These are phyloP conservation scores for Hymenoscyphus scutula DNA, from an alignment of 2,329 filamentous ascomycete species.

Conservation along the genomic window DNA sequence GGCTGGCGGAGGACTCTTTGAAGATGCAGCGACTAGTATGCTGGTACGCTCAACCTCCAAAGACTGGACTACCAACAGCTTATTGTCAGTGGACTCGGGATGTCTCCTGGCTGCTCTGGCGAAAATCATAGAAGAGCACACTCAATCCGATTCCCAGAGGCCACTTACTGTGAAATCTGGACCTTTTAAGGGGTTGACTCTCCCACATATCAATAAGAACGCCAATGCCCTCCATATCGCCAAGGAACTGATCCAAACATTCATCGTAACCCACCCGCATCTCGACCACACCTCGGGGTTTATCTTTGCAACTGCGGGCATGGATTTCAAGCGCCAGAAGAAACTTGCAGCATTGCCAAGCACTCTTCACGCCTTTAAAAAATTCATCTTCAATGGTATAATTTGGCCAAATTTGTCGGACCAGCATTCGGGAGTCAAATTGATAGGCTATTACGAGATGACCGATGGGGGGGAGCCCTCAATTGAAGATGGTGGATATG, in stretches of 20 bases:
- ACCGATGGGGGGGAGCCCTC: conserved; percentile 85
- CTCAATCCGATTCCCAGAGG: conserved; percentile 38
- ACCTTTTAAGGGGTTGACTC: conserved; percentile 75
- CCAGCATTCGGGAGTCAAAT: conserved; percentile 88
- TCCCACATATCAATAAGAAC: conserved; percentile 63
- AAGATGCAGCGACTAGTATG: conserved; percentile 86
- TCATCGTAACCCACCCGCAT: conserved; percentile 95
- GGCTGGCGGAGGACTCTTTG: conserved; percentile 86
- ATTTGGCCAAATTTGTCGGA: conserved; percentile 98
- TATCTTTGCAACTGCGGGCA: conserved; percentile 86
- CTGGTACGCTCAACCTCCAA: conserved; percentile 78
- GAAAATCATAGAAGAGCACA: conserved; percentile 56
- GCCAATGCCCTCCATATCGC: conserved; percentile 83
- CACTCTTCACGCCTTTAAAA: conserved; percentile 90
- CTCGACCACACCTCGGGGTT: conserved; percentile 91
- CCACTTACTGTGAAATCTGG: conserved; percentile 60
- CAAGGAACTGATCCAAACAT: conserved; percentile 76
- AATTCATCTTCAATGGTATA: conserved; percentile 94
- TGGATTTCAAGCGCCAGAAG: conserved; percentile 79
- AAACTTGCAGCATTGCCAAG: conserved; percentile 80
- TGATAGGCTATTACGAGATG: conserved; percentile 86
- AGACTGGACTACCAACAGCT: conserved; percentile 76
- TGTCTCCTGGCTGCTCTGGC: conserved; percentile 84
- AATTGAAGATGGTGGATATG: conserved; percentile 81
- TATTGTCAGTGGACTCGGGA: conserved; percentile 92